Percentiles rank a stretch among this genome's conserved stretches.
These are phyloP conservation scores for Fusarium transvaalense DNA, from an alignment of 2,329 filamentous ascomycete species.

Conservation along the genomic window DNA sequence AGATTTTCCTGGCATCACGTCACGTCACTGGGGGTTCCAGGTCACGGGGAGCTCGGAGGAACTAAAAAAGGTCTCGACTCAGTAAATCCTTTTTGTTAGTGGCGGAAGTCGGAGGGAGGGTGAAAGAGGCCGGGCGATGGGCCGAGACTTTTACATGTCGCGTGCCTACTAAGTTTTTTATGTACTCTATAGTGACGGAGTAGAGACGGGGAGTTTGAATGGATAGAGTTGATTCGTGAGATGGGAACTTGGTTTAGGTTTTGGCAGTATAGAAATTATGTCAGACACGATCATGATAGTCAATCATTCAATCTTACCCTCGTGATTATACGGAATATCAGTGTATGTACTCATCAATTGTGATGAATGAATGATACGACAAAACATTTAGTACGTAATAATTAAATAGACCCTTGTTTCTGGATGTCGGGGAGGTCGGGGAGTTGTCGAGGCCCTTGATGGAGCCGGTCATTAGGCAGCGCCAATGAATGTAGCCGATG, in stretches of 20 bases:
- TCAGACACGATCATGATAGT: not conserved
- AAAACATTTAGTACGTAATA: slow-evolving; percentile 24
- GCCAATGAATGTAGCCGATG: slow-evolving; percentile 40
- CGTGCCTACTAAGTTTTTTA: not conserved
- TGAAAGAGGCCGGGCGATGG: slow-evolving; percentile 25
- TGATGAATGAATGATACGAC: not conserved
- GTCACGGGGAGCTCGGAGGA: slow-evolving; percentile 41
- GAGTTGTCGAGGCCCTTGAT: slow-evolving; percentile 35
- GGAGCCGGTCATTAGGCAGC: slow-evolving; percentile 13
- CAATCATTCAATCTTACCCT: not conserved
- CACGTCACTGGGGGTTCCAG: slow-evolving; percentile 6
- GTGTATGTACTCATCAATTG: too few species aligned
- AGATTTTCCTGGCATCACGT: slow-evolving; percentile 30
- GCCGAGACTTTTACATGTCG: slow-evolving; percentile 12
- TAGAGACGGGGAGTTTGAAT: slow-evolving; percentile 20
- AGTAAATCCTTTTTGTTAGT: not conserved
- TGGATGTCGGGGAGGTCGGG: slow-evolving; percentile 42
- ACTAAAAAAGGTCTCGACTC: slow-evolving; percentile 6
- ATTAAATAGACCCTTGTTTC: slow-evolving; percentile 7
- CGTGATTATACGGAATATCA: not conserved
- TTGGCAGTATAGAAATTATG: not conserved
- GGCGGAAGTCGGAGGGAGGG: slow-evolving; percentile 40
- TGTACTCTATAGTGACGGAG: too few species aligned
- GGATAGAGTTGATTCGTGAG: not conserved
- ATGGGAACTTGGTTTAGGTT: not conserved